Conservation (phyloP, 2,329 filamentous ascomycete genomes). For the Fusarium sarcochroum region DNA sequence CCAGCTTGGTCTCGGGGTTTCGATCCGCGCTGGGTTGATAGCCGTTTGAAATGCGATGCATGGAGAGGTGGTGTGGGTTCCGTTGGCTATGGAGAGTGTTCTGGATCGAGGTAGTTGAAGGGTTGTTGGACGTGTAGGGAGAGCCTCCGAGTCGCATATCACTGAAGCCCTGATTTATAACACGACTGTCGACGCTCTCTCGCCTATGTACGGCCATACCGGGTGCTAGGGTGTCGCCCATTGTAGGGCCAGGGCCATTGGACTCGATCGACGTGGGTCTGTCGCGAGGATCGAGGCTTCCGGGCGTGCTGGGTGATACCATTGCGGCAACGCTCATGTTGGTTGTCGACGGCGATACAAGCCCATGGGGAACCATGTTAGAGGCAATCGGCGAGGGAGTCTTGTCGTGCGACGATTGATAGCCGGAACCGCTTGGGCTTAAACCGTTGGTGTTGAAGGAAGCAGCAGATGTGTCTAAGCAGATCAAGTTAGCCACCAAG, state of each 20-base stretch:
- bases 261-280: constrained; percentile 57
- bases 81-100: constrained; percentile 77
- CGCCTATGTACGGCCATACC: constrained; percentile 68
- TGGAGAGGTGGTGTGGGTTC: constrained; percentile 68
- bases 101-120: constrained; percentile 81
- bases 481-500: constrained; percentile 35
- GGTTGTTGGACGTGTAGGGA: constrained; percentile 82
- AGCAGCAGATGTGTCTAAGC: constrained; percentile 56
- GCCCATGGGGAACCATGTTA: constrained; percentile 65
- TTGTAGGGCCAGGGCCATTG: constrained; percentile 48
- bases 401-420: constrained; percentile 69
- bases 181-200: constrained; percentile 83
- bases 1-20: constrained; percentile 68
- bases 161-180: constrained; percentile 77
- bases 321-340: constrained; percentile 78
- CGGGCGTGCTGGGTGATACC: constrained; percentile 71
- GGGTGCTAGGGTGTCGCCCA: constrained; percentile 56
- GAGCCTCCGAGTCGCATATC: constrained; percentile 77
- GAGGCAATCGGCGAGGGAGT: constrained; percentile 72
- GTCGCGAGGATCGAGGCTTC: constrained; percentile 58
- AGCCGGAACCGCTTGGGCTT: constrained; percentile 61
- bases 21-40: constrained; percentile 73
- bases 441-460: constrained; percentile 57
- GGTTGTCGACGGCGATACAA: constrained; percentile 69
- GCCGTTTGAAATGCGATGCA: constrained; percentile 74